Percentiles rank a stretch among this genome's conserved stretches.
Conservation (phyloP, 805 yeast genomes). For the Cyberlindnera maritima region DNA sequence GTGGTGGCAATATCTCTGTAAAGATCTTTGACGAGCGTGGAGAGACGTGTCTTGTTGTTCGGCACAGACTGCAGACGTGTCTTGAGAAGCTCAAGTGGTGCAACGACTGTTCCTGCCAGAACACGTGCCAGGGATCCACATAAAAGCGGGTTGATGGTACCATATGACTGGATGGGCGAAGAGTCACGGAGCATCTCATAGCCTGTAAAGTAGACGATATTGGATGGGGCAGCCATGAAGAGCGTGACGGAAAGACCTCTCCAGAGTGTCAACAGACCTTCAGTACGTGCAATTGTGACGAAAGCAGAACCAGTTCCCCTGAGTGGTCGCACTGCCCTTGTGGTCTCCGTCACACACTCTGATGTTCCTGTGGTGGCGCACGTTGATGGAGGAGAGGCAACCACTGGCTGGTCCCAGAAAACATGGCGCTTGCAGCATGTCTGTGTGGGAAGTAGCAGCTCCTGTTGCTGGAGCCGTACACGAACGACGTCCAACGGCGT, state of each 20-base stretch:
- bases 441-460: constrained; percentile 47
- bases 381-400: constrained; percentile 15
- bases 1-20: constrained; percentile 44
- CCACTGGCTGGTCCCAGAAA: constrained; percentile 30
- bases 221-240: constrained; percentile 88
- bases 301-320: constrained; percentile 78
- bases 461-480: constrained; percentile 76
- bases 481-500: constrained; percentile 84
- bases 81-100: constrained; percentile 85
- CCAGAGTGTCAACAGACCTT: constrained; percentile 81
- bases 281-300: constrained; percentile 58
- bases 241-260: constrained; percentile 83
- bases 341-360: constrained; percentile 25
- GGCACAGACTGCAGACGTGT: constrained; percentile 92
- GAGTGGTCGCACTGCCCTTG: constrained; percentile 28
- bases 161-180: constrained; percentile 48
- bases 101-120: constrained; percentile 77
- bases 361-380: constrained; percentile 6
- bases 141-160: constrained; percentile 63
- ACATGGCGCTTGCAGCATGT: constrained; percentile 37
- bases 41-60: constrained; percentile 34
- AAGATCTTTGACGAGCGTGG: constrained; percentile 51
- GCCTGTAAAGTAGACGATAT: constrained; percentile 90
- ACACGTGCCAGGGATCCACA: constrained; percentile 86
- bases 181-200: constrained; percentile 81